These are phyloP conservation scores for Dioszegia crocea DNA, from an alignment of 768 basidiomycete genomes.

Conservation along the genomic window DNA sequence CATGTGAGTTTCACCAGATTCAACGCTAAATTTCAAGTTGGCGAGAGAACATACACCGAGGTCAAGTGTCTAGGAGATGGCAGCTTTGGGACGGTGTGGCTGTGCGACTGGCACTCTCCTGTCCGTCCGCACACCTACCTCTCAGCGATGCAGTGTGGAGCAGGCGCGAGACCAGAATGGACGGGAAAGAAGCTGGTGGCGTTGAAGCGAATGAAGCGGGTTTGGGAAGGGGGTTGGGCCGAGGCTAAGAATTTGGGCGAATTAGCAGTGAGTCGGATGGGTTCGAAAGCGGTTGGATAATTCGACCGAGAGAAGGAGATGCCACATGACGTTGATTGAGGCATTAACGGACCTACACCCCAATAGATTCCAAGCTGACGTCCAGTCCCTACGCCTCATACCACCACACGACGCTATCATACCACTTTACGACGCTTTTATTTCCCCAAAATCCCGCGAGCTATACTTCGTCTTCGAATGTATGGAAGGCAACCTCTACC, in stretches of 20 bases:
- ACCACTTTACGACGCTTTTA: conserved; percentile 97
- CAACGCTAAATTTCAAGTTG: conserved; percentile 56
- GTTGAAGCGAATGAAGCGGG: conserved; percentile 96
- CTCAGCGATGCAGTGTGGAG: conserved; percentile 93
- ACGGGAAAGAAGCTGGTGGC: conserved; percentile 90
- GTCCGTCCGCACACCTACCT: conserved; percentile 84
- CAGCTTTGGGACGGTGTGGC: conserved; percentile 96
- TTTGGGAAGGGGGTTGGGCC: conserved; percentile 97
- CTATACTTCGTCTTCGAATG: conserved; percentile 99
- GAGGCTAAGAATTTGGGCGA: conserved; percentile 94
- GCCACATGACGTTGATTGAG: too few species aligned
- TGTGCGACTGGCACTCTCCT: conserved; percentile 98
- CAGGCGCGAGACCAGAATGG: conserved; percentile 89
- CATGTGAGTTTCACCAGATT: conserved; percentile 20
- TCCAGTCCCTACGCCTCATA: conserved; percentile 86
- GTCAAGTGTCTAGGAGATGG: conserved; percentile 97
- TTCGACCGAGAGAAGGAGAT: too few species aligned
- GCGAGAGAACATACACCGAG: conserved; percentile 82
- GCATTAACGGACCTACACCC: too few species aligned
- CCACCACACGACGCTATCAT: conserved; percentile 96
- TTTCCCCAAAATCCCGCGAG: conserved; percentile 90
- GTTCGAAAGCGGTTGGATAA: too few species aligned
- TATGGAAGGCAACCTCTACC: conserved; percentile 99
- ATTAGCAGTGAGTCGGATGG: conserved; percentile 54
- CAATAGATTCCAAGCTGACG: conserved; percentile 5